These are phyloP conservation scores for Schoenoplectus tabernaemontani DNA, from an alignment of 202 grass and related monocot species.

Conservation along the genomic window DNA sequence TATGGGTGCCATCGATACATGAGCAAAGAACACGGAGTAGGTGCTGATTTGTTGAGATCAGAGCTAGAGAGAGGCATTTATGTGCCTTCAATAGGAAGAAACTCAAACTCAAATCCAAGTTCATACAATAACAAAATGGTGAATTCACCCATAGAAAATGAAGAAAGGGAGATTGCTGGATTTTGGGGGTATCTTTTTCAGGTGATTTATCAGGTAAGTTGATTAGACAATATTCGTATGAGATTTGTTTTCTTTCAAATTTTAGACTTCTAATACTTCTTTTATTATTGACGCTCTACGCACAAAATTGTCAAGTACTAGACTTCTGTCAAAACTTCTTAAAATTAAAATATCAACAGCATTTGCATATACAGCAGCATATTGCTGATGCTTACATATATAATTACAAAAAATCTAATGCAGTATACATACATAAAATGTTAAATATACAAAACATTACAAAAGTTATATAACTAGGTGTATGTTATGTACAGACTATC, in stretches of 20 bases:
- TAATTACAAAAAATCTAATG: no score
- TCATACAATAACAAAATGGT: conserved; percentile 25
- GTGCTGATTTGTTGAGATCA: not conserved
- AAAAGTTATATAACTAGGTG: not conserved
- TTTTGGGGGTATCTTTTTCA: conserved; percentile 95
- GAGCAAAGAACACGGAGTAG: conserved; percentile 32
- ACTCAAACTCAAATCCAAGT: conserved; percentile 16
- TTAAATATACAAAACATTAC: not conserved
- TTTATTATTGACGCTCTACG: not conserved
- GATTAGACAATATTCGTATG: not conserved
- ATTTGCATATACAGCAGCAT: conserved; percentile 15
- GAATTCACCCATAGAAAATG: not conserved
- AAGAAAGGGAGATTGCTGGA: conserved; percentile 48
- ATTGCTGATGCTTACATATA: no score
- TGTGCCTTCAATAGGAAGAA: conserved; percentile 4
- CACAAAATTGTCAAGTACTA: no score
- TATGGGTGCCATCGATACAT: conserved; percentile 66
- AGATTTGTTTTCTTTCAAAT: not conserved
- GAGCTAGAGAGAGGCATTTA: conserved; percentile 47
- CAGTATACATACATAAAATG: not conserved
- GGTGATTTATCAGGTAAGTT: conserved; percentile 87
- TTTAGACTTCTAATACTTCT: no score
- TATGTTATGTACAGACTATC: not conserved
- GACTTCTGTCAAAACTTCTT: not conserved
- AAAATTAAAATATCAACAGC: not conserved